A percentile compares a stretch with the other conserved stretches of the same genome.
These are phyloP conservation scores for Penicillium samsonianum DNA, from an alignment of 495 filamentous ascomycete genomes.

Conservation along the genomic window DNA sequence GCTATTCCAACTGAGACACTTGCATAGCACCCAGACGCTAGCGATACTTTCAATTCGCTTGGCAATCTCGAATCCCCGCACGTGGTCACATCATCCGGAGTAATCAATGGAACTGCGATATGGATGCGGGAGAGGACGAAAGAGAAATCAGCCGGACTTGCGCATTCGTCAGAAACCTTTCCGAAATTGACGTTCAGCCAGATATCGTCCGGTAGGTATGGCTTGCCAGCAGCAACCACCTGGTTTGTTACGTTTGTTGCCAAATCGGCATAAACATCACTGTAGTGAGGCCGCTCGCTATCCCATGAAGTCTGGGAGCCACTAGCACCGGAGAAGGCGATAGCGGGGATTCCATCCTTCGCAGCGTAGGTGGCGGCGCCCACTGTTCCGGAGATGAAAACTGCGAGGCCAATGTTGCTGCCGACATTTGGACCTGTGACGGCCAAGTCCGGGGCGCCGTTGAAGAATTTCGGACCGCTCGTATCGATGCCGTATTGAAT, in stretches of 20 bases:
- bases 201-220: constrained; percentile 57
- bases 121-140: constrained; percentile 64
- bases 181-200: constrained; percentile 72
- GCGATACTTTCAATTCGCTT: constrained; percentile 53
- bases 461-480: constrained; percentile 52
- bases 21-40: constrained; percentile 54
- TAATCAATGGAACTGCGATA: constrained; percentile 47
- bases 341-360: constrained; percentile 56
- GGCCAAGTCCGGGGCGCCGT: constrained; percentile 56
- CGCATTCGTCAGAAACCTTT: constrained; percentile 49
- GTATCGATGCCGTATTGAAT: constrained; percentile 64
- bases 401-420: constrained; percentile 52
- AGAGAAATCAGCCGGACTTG: constrained; percentile 49
- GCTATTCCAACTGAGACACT: constrained; percentile 65
- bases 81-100: constrained; percentile 53
- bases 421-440: constrained; percentile 68
- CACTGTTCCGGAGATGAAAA: constrained; percentile 62
- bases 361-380: constrained; percentile 61
- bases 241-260: constrained; percentile 56
- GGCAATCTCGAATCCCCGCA: constrained; percentile 59
- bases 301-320: constrained; percentile 55
- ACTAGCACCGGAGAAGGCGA: constrained; percentile 62
- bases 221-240: constrained; percentile 54
- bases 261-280: constrained; percentile 60
- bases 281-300: constrained; percentile 46